Percentiles rank a stretch among this genome's conserved stretches.
Conservation (phyloP, 2,329 filamentous ascomycete genomes). For the Colletotrichum trifolii region DNA sequence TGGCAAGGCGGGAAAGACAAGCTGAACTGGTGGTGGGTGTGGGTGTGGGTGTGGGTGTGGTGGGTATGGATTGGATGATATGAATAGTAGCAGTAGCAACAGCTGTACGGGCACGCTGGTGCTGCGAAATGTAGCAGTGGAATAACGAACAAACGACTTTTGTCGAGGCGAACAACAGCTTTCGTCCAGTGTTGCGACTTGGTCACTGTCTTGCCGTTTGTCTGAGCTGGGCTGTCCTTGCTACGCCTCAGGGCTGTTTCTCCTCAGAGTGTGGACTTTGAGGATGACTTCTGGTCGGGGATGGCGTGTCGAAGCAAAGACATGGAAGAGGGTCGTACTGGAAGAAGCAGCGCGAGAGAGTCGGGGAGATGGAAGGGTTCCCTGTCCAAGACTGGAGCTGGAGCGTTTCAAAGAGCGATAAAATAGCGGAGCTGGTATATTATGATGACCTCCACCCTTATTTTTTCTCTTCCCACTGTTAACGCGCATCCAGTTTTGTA, state of each 20-base stretch:
- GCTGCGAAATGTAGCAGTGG: not conserved
- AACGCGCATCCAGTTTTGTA: too few species aligned
- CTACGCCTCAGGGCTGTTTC: not conserved
- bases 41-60: not conserved
- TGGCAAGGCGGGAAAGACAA: constrained; percentile 3
- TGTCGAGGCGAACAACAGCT: constrained; percentile 8
- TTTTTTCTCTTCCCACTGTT: not conserved
- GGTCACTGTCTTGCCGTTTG: not conserved
- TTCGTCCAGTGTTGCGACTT: not conserved
- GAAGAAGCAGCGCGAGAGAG: constrained; percentile 22
- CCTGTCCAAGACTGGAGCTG: constrained; percentile 35
- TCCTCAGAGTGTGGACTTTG: not conserved
- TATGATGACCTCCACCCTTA: constrained; percentile 30
- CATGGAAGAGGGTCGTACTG: constrained; percentile 6
- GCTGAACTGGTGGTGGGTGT: constrained; percentile 4
- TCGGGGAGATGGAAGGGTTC: constrained; percentile 24
- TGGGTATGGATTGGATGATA: not conserved
- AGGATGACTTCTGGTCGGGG: constrained; percentile 18
- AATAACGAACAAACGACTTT: constrained; percentile 8
- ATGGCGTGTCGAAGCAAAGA: constrained; percentile 28
- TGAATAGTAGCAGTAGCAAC: constrained; percentile 13
- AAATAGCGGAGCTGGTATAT: constrained; percentile 35
- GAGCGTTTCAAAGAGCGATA: constrained; percentile 34
- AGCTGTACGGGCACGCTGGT: too few species aligned
- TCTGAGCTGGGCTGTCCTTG: constrained; percentile 7